phyloP scores from a whole-genome alignment of 495 filamentous ascomycete genomes.

The Xylaria flabelliformis region DNA sequence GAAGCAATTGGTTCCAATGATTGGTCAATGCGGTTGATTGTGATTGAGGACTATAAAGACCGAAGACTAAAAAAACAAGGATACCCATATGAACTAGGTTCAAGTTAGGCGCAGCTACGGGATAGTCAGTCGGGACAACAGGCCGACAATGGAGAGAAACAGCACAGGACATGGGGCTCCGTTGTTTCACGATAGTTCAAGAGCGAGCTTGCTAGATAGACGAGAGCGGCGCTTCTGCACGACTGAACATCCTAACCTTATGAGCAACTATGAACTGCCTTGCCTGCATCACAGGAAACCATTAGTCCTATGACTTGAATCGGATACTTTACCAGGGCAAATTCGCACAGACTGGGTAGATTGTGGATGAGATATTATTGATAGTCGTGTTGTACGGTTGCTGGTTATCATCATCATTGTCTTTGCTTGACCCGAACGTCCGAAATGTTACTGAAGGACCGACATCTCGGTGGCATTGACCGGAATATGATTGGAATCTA shows the following conservation, averaged over 20 bases:
- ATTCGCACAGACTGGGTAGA: background rate
- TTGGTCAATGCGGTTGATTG: background rate
- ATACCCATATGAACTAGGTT: background rate
- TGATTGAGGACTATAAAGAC: background rate
- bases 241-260: background rate
- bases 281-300: too few relatives aligned
- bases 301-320: background rate
- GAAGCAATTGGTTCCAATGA: background rate
- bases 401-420: background rate
- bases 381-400: background rate
- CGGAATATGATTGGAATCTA: background rate
- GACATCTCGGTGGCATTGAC: background rate
- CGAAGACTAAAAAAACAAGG: background rate
- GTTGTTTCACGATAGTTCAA: slow-evolving; percentile 1
- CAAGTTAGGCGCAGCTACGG: background rate
- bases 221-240: background rate
- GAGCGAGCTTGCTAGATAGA: background rate
- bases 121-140: background rate
- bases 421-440: background rate
- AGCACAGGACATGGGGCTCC: background rate
- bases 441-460: background rate
- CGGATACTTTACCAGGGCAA: background rate
- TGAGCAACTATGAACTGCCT: background rate
- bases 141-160: background rate
- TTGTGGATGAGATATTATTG: background rate